Conservation (phyloP, 2,329 filamentous ascomycete genomes). For the Nothopassalora personata region DNA sequence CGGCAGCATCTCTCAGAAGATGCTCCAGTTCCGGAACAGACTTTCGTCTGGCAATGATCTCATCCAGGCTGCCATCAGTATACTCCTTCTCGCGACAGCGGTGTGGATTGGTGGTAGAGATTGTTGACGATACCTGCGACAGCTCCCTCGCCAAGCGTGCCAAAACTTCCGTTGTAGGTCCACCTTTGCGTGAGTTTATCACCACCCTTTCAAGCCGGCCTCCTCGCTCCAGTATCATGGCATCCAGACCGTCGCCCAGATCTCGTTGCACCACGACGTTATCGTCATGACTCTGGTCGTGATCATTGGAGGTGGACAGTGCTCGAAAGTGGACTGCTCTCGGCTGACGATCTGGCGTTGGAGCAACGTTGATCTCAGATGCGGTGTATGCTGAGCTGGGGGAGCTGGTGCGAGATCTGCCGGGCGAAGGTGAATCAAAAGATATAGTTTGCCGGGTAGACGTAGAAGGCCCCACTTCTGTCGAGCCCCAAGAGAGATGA, state of each 20-base stretch:
- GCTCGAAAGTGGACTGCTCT: constrained; percentile 2
- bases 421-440: background rate
- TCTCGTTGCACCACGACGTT: constrained; percentile 24
- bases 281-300: background rate
- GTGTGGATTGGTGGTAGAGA: constrained; percentile 10
- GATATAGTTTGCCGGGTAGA: background rate
- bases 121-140: constrained; percentile 20
- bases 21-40: background rate
- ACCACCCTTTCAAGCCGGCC: constrained; percentile 37
- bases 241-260: constrained; percentile 36
- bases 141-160: constrained; percentile 26
- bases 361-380: background rate
- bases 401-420: background rate
- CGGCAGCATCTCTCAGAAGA: background rate
- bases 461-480: background rate
- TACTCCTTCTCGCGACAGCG: background rate
- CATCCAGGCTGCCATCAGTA: constrained; percentile 15
- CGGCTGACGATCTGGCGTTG: background rate
- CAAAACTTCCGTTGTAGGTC: constrained; percentile 16
- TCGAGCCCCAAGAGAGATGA: background rate
- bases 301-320: background rate
- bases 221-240: constrained; percentile 38
- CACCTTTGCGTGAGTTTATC: constrained; percentile 31
- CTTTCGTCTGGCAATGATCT: background rate
- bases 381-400: background rate